phyloP scores from a whole-genome alignment of 192 early-diverging fungal species.

The Mortierella antarctica region DNA sequence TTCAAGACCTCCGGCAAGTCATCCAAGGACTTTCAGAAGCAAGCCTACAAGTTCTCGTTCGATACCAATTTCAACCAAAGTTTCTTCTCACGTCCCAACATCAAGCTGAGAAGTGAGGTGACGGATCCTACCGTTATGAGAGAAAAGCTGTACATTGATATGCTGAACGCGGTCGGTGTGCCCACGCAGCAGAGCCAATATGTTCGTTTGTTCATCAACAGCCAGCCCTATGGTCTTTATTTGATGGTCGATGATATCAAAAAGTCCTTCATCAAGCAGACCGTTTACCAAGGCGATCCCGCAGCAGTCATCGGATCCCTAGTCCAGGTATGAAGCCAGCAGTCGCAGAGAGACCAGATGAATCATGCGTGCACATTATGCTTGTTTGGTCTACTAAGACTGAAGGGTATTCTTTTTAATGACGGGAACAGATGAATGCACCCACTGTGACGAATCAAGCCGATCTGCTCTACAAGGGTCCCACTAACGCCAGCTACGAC shows the following conservation, averaged over 20 bases:
- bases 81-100: constrained; percentile 39
- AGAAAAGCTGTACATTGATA: constrained; percentile 56
- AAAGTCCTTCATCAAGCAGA: constrained; percentile 53
- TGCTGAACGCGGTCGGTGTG: constrained; percentile 39
- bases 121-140: constrained; percentile 52
- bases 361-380: neutral
- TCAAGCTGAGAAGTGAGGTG: constrained; percentile 51
- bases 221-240: constrained; percentile 52
- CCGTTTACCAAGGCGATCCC: constrained; percentile 35
- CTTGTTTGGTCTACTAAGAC: constrained; percentile 1
- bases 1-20: constrained; percentile 52
- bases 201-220: constrained; percentile 52
- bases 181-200: constrained; percentile 44
- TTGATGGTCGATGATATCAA: constrained; percentile 57
- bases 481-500: constrained; percentile 32
- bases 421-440: constrained; percentile 37
- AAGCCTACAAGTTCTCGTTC: constrained; percentile 55
- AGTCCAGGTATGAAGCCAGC: constrained; percentile 23
- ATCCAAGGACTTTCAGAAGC: constrained; percentile 54
- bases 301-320: constrained; percentile 13
- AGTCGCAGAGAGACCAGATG: neutral
- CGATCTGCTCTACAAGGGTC: constrained; percentile 37
- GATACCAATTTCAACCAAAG: constrained; percentile 48
- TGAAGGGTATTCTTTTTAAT: neutral
- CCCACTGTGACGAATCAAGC: constrained; percentile 24